phyloP scores from a whole-genome alignment of 2,329 filamentous ascomycete species.

The Xylariales sp. region DNA sequence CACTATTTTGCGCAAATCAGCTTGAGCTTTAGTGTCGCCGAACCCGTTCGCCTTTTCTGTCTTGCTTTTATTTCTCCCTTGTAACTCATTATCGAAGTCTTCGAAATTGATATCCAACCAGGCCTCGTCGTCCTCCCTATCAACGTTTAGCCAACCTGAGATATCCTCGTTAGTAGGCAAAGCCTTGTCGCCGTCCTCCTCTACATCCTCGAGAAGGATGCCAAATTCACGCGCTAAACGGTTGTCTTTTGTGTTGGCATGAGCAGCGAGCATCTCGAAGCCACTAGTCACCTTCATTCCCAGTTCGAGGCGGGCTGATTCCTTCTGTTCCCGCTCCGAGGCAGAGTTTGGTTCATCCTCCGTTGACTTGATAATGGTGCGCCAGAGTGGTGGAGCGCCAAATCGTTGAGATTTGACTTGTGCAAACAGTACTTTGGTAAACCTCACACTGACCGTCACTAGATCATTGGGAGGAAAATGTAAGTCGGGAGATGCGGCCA shows the following conservation, averaged over 20 bases:
- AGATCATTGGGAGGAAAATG: constrained; percentile 82
- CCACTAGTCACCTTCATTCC: constrained; percentile 93
- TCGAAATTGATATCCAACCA: constrained; percentile 94
- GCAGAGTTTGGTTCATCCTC: constrained; percentile 40
- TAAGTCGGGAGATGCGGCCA: constrained; percentile 64
- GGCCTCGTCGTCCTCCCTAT: constrained; percentile 81
- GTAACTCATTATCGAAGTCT: constrained; percentile 86
- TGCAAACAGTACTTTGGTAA: constrained; percentile 90
- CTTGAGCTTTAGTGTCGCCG: constrained; percentile 74
- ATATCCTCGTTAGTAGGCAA: constrained; percentile 84
- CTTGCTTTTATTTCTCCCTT: constrained; percentile 56
- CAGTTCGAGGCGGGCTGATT: constrained; percentile 65
- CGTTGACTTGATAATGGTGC: constrained; percentile 49
- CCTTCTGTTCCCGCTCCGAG: constrained; percentile 46
- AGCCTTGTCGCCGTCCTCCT: constrained; percentile 72
- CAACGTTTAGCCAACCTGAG: constrained; percentile 68
- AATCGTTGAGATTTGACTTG: constrained; percentile 91
- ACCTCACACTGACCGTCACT: constrained; percentile 80
- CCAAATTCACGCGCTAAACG: constrained; percentile 79
- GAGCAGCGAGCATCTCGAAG: constrained; percentile 85
- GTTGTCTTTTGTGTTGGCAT: constrained; percentile 75
- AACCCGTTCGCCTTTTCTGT: constrained; percentile 57
- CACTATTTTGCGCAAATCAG: constrained; percentile 89
- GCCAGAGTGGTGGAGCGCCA: constrained; percentile 68
- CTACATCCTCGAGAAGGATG: constrained; percentile 79